These are phyloP conservation scores for Phaffia rhodozyma DNA, from an alignment of 1,284 basidiomycete genomes.

Conservation along the genomic window DNA sequence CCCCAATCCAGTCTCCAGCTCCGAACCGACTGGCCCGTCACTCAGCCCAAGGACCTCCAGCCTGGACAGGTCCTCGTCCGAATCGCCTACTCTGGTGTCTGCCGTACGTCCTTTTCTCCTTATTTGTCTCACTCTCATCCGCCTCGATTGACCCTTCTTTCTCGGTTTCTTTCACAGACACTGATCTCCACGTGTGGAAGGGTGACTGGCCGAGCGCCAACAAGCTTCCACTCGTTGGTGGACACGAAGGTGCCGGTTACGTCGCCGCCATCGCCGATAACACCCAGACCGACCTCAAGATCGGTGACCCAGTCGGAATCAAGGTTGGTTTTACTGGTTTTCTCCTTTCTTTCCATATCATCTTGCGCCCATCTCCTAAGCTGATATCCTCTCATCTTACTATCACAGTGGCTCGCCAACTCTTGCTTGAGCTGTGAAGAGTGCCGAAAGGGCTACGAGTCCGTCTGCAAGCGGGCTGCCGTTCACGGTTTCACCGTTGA, in stretches of 20 bases:
- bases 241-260: constrained; percentile 68
- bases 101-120: too few relatives aligned
- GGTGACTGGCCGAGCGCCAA: constrained; percentile 55
- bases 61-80: constrained; percentile 51
- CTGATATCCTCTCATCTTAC: neutral
- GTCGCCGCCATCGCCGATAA: constrained; percentile 47
- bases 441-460: constrained; percentile 63
- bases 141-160: too few relatives aligned
- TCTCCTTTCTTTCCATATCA: too few relatives aligned
- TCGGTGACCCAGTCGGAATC: constrained; percentile 75
- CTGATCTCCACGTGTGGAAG: constrained; percentile 55
- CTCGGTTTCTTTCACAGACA: too few relatives aligned
- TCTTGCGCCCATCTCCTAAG: too few relatives aligned
- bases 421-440: constrained; percentile 60
- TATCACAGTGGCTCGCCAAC: constrained; percentile 51
- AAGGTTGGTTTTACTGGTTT: constrained; percentile 36
- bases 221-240: constrained; percentile 61
- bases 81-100: neutral
- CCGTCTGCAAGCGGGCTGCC: constrained; percentile 36
- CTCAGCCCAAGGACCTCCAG: constrained; percentile 50
- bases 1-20: constrained; percentile 19
- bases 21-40: constrained; percentile 41
- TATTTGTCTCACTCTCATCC: too few relatives aligned
- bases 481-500: constrained; percentile 62
- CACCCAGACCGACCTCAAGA: constrained; percentile 44